Evolutionary conservation across 2,329 filamentous ascomycete species (phyloP), one percentile per base, ranked within the genome.

Genomic region (Cordyceps militaris): DNA sequence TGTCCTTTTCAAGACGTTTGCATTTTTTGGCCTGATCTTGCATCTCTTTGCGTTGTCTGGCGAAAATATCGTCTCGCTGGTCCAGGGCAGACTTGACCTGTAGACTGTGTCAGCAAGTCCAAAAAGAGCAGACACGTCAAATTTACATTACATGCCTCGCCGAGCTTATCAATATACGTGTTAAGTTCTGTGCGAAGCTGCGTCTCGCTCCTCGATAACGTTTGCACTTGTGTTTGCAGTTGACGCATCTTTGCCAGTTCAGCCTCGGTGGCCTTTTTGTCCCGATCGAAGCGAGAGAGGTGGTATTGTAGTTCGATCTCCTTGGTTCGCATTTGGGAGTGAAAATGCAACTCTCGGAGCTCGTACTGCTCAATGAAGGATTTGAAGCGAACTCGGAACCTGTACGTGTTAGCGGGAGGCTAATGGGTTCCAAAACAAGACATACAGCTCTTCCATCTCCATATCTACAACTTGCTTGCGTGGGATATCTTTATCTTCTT

Each of bases 21-120:
- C 93, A 96, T 77, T 97, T 97, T 77, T 97, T 97, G 1, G 92
- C 96, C 92, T 97, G 97, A 69, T 97, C 94, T 74, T 97, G 94
- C 92, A 97, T 97, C 74, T 97, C 94, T 76, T 96, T 97, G 56
- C 93, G 47, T 14, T 57, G 55, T 13, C 23, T 47, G 5, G 28
- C 47, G 28, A 43, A 28, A 30, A 57, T 46, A 8, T 57, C 55
- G n/a, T 57, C 55, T 46, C 55, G 36, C 40, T 50, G 38, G 19
- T 57, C 55, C 62, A 49, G 46, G 34, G 56, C 50, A 19, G 21
- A 38, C 23, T 51, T 57, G 9, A 38, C 55, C 55, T 57, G 13
- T 38, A 26, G 8, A 24, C 82, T 3, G 8, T 7, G 47, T 57
- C 28, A 57, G 55, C 38, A 10, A 30, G 10, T 28, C 7, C 24